phyloP scores from a whole-genome alignment of 2,329 filamentous ascomycete genomes.

The Cordyceps militaris region DNA sequence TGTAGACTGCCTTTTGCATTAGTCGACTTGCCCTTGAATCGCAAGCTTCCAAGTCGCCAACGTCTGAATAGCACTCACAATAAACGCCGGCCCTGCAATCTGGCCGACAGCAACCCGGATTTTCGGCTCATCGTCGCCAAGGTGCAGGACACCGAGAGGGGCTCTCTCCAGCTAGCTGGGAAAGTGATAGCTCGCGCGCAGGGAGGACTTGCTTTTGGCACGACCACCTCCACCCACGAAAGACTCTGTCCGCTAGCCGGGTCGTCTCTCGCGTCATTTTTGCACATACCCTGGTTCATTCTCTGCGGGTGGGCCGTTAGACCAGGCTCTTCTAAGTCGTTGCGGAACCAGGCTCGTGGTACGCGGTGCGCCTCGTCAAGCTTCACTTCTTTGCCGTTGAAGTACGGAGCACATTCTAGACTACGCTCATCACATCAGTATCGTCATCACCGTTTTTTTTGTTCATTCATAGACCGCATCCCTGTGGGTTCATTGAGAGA shows the following conservation, averaged over 20 bases:
- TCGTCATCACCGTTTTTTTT: slow-evolving; percentile 7
- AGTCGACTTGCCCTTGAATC: background rate
- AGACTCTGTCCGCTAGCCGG: background rate
- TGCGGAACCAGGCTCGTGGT: slow-evolving; percentile 12
- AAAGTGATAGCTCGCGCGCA: slow-evolving; percentile 22
- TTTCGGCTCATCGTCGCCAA: slow-evolving; percentile 5
- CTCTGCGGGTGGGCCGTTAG: slow-evolving; percentile 7
- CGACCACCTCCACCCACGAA: background rate
- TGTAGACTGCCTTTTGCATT: background rate
- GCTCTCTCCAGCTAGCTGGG: slow-evolving; percentile 1
- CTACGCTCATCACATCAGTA: slow-evolving; percentile 2
- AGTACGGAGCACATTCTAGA: background rate
- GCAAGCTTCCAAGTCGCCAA: background rate
- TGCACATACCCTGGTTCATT: slow-evolving; percentile 1
- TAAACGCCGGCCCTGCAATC: too few relatives aligned
- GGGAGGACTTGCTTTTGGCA: slow-evolving; percentile 15
- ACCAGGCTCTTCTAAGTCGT: background rate
- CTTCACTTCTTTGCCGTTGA: background rate
- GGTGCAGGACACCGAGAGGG: background rate
- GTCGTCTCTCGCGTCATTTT: slow-evolving; percentile 14
- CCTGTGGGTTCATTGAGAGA: slow-evolving; percentile 1
- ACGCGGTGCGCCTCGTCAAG: slow-evolving; percentile 6
- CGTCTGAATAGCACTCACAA: too few relatives aligned
- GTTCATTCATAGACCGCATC: background rate
- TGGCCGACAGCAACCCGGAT: background rate